These are phyloP conservation scores for Kappamyces sp. DNA, from an alignment of 192 early-diverging fungal species.

Conservation along the genomic window DNA sequence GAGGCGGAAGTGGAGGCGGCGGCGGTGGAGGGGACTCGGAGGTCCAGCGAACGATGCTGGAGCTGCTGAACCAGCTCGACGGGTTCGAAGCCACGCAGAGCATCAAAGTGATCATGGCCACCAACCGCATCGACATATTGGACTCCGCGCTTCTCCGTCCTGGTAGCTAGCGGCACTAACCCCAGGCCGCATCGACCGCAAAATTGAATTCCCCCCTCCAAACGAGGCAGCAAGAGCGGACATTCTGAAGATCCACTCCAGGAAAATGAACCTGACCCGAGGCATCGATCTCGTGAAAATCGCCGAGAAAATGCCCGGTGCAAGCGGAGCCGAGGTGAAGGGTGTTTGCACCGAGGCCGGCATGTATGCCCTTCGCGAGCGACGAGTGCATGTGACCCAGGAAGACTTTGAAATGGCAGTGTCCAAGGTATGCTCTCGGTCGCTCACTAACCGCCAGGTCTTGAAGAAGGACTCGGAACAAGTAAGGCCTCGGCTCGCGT, in stretches of 20 bases:
- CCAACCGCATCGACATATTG: slow-evolving; percentile 91
- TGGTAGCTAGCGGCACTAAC: neutral
- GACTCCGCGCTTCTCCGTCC: slow-evolving; percentile 83
- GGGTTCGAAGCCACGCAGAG: slow-evolving; percentile 71
- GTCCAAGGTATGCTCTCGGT: slow-evolving; percentile 57
- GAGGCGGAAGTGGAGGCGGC: slow-evolving; percentile 86
- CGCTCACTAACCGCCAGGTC: slow-evolving; percentile 39
- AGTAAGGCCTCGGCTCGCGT: neutral
- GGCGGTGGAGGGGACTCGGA: slow-evolving; percentile 83
- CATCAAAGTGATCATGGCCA: slow-evolving; percentile 89
- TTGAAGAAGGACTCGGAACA: slow-evolving; percentile 98
- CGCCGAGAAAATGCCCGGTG: slow-evolving; percentile 88
- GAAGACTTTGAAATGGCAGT: slow-evolving; percentile 99
- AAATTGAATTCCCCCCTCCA: slow-evolving; percentile 91
- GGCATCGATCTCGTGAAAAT: slow-evolving; percentile 95
- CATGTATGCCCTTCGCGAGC: slow-evolving; percentile 96
- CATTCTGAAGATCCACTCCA: slow-evolving; percentile 86
- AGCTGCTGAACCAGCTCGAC: slow-evolving; percentile 96
- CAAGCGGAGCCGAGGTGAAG: slow-evolving; percentile 97
- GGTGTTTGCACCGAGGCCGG: slow-evolving; percentile 98
- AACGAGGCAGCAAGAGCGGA: slow-evolving; percentile 84
- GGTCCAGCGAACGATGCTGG: slow-evolving; percentile 98
- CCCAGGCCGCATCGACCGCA: slow-evolving; percentile 65
- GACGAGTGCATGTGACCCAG: slow-evolving; percentile 97
- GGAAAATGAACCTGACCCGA: slow-evolving; percentile 86